phyloP scores from a whole-genome alignment of 768 basidiomycete genomes.

The Mycena albidolilacea region DNA sequence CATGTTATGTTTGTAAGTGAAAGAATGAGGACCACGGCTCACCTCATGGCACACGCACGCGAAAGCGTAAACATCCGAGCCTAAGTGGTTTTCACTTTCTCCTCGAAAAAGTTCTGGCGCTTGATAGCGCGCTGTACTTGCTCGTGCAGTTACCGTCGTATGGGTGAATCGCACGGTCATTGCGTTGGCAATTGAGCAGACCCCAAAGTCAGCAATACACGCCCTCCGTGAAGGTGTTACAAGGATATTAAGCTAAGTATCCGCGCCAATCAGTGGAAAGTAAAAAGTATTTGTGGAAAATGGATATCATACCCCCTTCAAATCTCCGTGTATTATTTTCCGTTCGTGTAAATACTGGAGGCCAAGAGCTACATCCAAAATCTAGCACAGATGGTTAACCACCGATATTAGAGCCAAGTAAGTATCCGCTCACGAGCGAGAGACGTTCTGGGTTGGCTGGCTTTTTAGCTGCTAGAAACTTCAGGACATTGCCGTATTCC shows the following conservation, averaged over 20 bases:
- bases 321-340: too few species aligned
- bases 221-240: too few species aligned
- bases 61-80: constrained; percentile 58
- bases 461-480: constrained; percentile 28
- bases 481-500: constrained; percentile 45
- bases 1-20: not conserved
- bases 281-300: too few species aligned
- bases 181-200: constrained; percentile 43
- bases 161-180: constrained; percentile 13
- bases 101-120: too few species aligned
- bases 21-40: not conserved
- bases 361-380: constrained; percentile 34
- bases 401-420: too few species aligned
- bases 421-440: constrained; percentile 9
- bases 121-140: constrained; percentile 43
- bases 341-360: constrained; percentile 36
- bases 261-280: too few species aligned
- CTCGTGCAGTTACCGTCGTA: constrained; percentile 36
- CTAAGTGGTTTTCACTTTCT: constrained; percentile 34
- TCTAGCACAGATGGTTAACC: not conserved
- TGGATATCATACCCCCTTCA: not conserved
- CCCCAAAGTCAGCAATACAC: constrained; percentile 4
- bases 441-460: not conserved
- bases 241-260: constrained; percentile 56
- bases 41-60: constrained; percentile 58